These are phyloP conservation scores for Fusarium papillatum DNA, from an alignment of 2,329 filamentous ascomycete genomes.

Conservation along the genomic window DNA sequence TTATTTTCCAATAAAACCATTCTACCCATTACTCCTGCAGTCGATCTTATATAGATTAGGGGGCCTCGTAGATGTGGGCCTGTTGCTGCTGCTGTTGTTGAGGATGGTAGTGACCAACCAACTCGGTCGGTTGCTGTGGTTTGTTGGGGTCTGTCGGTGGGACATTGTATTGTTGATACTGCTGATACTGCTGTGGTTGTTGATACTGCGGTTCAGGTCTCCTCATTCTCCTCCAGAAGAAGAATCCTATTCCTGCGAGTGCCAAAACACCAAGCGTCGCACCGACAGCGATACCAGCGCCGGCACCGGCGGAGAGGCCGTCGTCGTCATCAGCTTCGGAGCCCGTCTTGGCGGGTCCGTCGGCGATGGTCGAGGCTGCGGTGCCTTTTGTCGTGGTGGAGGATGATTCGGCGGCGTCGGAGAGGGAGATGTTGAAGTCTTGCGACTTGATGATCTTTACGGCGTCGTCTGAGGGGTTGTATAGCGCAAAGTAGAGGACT, in stretches of 20 bases:
- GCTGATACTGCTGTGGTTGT: not conserved
- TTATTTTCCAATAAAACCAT: not conserved
- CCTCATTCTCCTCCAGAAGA: conserved; percentile 10
- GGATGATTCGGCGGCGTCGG: not conserved
- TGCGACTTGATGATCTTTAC: conserved; percentile 2
- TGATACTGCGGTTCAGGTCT: not conserved
- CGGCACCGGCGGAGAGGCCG: not conserved
- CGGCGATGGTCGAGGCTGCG: not conserved
- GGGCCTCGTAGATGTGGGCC: not conserved
- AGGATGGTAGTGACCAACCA: not conserved
- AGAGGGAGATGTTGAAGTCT: conserved; percentile 13
- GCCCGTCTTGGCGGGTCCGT: not conserved
- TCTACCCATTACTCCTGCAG: not conserved
- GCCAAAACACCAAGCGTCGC: conserved; percentile 1
- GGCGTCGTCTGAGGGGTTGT: not conserved
- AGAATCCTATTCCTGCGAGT: conserved; percentile 1
- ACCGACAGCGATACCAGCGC: conserved; percentile 14
- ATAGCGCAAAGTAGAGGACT: conserved; percentile 15
- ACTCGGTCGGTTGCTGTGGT: not conserved
- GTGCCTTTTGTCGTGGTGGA: not conserved
- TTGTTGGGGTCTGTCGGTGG: not conserved
- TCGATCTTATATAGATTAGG: not conserved
- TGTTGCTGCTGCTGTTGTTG: not conserved
- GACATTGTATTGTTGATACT: not conserved
- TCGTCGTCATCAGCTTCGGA: not conserved